A percentile compares a stretch with the other conserved stretches of the same genome.
phyloP scores from a whole-genome alignment of 192 early-diverging fungal genomes.

The Phlyctochytrium bullatum region DNA sequence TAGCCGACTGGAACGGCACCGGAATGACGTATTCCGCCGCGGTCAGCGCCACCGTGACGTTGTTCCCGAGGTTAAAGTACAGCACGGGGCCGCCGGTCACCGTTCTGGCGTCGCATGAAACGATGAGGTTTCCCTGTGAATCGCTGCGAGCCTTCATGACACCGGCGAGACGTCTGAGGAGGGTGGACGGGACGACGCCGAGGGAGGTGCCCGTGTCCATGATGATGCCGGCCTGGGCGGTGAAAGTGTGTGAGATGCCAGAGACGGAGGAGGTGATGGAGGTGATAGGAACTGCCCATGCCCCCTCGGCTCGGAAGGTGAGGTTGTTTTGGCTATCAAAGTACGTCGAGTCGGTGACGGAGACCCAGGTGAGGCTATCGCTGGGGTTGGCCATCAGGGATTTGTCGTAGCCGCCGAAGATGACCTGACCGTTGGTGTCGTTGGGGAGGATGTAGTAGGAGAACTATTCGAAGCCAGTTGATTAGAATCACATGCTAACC shows the following conservation, averaged over 20 bases:
- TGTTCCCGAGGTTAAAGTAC: constrained; percentile 9
- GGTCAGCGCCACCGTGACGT: constrained; percentile 9
- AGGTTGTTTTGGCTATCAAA: not conserved
- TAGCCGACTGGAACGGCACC: not conserved
- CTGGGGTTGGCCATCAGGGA: constrained; percentile 15
- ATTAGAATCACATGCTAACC: constrained; percentile 2
- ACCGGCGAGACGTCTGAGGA: constrained; percentile 13
- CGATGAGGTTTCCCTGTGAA: constrained; percentile 3
- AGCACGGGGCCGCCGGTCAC: constrained; percentile 17
- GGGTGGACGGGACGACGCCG: constrained; percentile 19
- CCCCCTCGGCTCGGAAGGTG: not conserved
- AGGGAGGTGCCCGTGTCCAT: constrained; percentile 41
- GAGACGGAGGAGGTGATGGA: constrained; percentile 10
- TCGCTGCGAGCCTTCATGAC: not conserved
- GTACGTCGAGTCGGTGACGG: constrained; percentile 5
- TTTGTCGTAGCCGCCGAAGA: constrained; percentile 41
- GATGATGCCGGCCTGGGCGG: constrained; percentile 18
- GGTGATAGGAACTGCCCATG: constrained; percentile 18
- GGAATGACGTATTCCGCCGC: constrained; percentile 16
- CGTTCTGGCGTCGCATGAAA: constrained; percentile 1
- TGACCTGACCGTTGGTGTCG: constrained; percentile 18
- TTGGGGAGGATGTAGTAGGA: constrained; percentile 31
- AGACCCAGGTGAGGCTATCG: constrained; percentile 20
- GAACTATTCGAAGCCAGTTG: too few relatives aligned
- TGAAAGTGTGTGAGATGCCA: constrained; percentile 3